Percentiles rank a stretch among this genome's conserved stretches.
Conservation (phyloP, 345 rosid species). For the Moricandia arvensis region DNA sequence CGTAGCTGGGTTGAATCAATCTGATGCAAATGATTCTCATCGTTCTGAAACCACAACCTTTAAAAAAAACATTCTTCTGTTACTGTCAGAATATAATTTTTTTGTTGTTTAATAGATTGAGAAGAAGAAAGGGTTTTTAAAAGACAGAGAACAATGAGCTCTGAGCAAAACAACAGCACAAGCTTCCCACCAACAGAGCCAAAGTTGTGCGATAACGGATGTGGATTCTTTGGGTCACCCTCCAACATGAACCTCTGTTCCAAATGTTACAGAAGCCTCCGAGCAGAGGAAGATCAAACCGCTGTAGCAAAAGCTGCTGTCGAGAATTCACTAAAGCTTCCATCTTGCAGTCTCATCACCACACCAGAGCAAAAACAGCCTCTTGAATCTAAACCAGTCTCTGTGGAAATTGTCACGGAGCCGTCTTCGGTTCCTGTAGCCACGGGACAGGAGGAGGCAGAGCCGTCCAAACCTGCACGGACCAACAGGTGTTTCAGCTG, state of each 20-base stretch:
- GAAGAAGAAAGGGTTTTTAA: constrained; percentile 16
- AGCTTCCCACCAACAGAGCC: constrained; percentile 67
- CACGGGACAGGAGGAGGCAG: constrained; percentile 15
- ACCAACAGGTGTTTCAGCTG: constrained; percentile 64
- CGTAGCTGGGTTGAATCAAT: too few species aligned
- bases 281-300: constrained; percentile 56
- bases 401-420: not conserved
- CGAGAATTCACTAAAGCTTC: constrained; percentile 51
- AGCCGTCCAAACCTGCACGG: constrained; percentile 30
- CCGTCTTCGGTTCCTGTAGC: constrained; percentile 22
- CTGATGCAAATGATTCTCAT: not conserved
- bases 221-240: constrained; percentile 78
- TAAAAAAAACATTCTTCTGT: constrained; percentile 2
- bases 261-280: constrained; percentile 68
- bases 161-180: constrained; percentile 75
- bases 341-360: constrained; percentile 23
- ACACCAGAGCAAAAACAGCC: constrained; percentile 3
- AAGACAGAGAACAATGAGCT: constrained; percentile 70
- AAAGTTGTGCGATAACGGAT: constrained; percentile 73
- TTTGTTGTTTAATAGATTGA: not conserved
- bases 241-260: constrained; percentile 87
- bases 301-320: constrained; percentile 64
- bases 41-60: not conserved
- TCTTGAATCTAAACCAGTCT: constrained; percentile 17
- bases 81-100: constrained; percentile 8